Conservation (phyloP, 768 basidiomycete species). For the Mycena metata region DNA sequence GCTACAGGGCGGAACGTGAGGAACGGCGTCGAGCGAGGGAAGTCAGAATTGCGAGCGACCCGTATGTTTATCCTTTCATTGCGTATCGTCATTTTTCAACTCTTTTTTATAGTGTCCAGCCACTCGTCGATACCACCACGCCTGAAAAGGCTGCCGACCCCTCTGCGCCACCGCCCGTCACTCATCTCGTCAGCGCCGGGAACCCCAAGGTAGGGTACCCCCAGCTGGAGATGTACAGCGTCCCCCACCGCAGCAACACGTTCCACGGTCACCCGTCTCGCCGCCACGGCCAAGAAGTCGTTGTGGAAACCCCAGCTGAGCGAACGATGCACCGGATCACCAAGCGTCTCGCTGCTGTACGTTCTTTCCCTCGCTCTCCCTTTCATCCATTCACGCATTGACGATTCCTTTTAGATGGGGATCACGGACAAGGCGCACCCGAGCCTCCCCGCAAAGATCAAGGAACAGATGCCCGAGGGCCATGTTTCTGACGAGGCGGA, state of each 20-base stretch:
- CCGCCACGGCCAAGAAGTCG: constrained; percentile 42
- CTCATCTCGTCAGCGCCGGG: constrained; percentile 65
- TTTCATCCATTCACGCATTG: not conserved
- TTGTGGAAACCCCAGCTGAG: constrained; percentile 49
- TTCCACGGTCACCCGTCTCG: constrained; percentile 50
- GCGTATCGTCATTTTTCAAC: constrained; percentile 13
- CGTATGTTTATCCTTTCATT: constrained; percentile 29
- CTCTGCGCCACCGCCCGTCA: constrained; percentile 38
- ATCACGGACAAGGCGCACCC: constrained; percentile 73
- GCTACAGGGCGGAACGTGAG: constrained; percentile 72
- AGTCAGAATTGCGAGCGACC: constrained; percentile 34
- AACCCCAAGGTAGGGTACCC: constrained; percentile 73
- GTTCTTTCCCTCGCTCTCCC: constrained; percentile 42
- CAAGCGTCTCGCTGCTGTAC: constrained; percentile 73
- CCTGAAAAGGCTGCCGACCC: constrained; percentile 31
- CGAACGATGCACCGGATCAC: constrained; percentile 66
- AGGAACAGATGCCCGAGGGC: constrained; percentile 62
- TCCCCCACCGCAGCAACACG: constrained; percentile 64
- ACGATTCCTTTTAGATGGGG: constrained; percentile 70
- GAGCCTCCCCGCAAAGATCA: constrained; percentile 63
- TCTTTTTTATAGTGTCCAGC: not conserved
- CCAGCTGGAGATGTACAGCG: constrained; percentile 72
- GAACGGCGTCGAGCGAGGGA: constrained; percentile 57
- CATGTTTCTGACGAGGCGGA: constrained; percentile 66
- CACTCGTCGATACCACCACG: constrained; percentile 12